Conservation (phyloP, 2,329 filamentous ascomycete genomes). For the Sclerotinia spermophila region DNA sequence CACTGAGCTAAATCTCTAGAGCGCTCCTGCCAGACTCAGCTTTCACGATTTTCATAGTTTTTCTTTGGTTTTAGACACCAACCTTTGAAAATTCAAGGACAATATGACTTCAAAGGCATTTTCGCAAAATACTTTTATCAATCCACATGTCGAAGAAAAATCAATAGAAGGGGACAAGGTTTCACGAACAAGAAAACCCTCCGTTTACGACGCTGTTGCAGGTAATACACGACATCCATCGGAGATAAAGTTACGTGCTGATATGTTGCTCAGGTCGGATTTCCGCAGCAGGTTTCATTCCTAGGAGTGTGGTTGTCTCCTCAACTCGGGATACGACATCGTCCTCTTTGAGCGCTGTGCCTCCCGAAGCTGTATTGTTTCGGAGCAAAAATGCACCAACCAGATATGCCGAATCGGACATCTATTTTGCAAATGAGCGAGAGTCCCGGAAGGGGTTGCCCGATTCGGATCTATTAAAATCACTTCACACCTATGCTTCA, state of each 20-base stretch:
- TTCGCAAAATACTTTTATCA: conserved; percentile 25
- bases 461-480: conserved; percentile 65
- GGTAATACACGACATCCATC: conserved; percentile 42
- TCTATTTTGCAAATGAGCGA: conserved; percentile 63
- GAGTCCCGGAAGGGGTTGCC: conserved; percentile 56
- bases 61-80: conserved; percentile 1
- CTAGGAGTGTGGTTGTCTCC: conserved; percentile 27
- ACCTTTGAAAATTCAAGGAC: not conserved
- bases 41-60: not conserved
- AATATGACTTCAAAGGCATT: conserved; percentile 32
- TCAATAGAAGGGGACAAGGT: conserved; percentile 22
- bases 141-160: conserved; percentile 20
- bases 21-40: not conserved
- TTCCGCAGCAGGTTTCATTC: conserved; percentile 43
- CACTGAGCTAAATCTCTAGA: conserved; percentile 12
- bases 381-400: conserved; percentile 58
- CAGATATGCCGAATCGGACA: conserved; percentile 67
- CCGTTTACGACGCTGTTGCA: conserved; percentile 70
- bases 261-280: conserved; percentile 39
- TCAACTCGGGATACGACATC: conserved; percentile 34
- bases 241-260: conserved; percentile 9
- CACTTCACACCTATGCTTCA: conserved; percentile 64
- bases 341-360: conserved; percentile 41
- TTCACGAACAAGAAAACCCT: conserved; percentile 43
- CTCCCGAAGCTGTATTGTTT: conserved; percentile 71